Percentiles rank a stretch among this genome's conserved stretches.
Evolutionary conservation across 2,329 filamentous ascomycete species (phyloP).

Genomic region (Massarina eburnea): DNA sequence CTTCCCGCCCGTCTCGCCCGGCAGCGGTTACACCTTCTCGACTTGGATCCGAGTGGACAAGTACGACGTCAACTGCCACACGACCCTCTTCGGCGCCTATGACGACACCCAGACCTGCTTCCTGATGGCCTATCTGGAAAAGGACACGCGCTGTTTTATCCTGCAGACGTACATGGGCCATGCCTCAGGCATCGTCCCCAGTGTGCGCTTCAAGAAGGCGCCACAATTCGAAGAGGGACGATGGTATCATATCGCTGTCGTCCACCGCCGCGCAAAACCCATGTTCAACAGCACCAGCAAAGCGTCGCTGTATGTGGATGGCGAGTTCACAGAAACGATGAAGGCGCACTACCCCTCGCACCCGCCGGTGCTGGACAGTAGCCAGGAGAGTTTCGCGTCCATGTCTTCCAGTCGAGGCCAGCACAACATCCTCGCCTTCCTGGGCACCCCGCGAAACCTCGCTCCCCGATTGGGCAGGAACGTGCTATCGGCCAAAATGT

Average conservation of each 20-base stretch:
- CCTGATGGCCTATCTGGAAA: conserved; percentile 88
- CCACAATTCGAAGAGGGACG: conserved; percentile 70
- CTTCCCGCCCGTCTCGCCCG: conserved; percentile 77
- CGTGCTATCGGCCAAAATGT: conserved; percentile 78
- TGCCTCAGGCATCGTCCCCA: conserved; percentile 65
- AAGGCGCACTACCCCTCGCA: conserved; percentile 84
- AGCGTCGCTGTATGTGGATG: conserved; percentile 86
- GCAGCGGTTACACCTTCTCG: conserved; percentile 83
- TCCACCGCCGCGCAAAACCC: conserved; percentile 74
- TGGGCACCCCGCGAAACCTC: conserved; percentile 89
- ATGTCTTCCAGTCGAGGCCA: conserved; percentile 61
- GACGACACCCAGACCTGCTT: conserved; percentile 93
- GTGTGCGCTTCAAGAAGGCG: conserved; percentile 91
- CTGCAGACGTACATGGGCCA: conserved; percentile 92
- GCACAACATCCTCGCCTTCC: conserved; percentile 82
- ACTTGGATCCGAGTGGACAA: conserved; percentile 87
- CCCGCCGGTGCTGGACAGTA: conserved; percentile 65
- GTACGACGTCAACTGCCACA: conserved; percentile 83
- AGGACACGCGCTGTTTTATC: conserved; percentile 90
- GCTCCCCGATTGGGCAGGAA: conserved; percentile 74
- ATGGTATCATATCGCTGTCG: conserved; percentile 94
- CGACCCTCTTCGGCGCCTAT: conserved; percentile 93
- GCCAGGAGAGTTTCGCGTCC: conserved; percentile 69
- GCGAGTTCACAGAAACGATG: conserved; percentile 89
- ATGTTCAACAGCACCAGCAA: conserved; percentile 67